Evolutionary conservation across 2,329 filamentous ascomycete species (phyloP).

Genomic region (Endothia cerciana): DNA sequence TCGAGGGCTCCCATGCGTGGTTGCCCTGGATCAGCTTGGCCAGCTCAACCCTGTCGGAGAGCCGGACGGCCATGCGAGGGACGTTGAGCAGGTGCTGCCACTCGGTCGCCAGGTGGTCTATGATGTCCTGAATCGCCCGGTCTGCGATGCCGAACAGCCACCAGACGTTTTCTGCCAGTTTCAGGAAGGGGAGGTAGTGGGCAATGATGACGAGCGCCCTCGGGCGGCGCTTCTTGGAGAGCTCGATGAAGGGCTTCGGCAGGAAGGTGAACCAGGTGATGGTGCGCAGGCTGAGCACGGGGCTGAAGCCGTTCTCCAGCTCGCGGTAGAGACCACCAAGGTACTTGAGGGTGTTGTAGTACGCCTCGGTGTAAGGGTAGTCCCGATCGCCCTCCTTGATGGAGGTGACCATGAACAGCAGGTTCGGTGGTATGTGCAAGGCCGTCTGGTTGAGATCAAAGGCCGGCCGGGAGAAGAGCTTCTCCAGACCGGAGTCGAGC

Average conservation of each 20-base stretch:
- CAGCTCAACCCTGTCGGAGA: slow-evolving; percentile 41
- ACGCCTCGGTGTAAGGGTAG: slow-evolving; percentile 42
- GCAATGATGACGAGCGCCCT: slow-evolving; percentile 57
- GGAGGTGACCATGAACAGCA: slow-evolving; percentile 54
- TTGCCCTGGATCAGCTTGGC: slow-evolving; percentile 50
- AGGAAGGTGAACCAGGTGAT: slow-evolving; percentile 59
- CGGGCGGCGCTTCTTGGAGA: slow-evolving; percentile 47
- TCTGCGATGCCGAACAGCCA: slow-evolving; percentile 54
- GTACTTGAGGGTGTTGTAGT: slow-evolving; percentile 52
- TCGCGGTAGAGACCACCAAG: slow-evolving; percentile 57
- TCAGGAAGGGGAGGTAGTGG: slow-evolving; percentile 56
- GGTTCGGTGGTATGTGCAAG: slow-evolving; percentile 48
- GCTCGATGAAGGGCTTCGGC: slow-evolving; percentile 47
- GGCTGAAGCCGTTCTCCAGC: slow-evolving; percentile 48
- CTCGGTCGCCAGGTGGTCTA: slow-evolving; percentile 42
- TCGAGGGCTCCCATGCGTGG: slow-evolving; percentile 44
- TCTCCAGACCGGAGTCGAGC: slow-evolving; percentile 47
- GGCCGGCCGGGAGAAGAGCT: slow-evolving; percentile 53
- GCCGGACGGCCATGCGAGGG: slow-evolving; percentile 44
- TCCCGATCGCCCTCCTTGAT: slow-evolving; percentile 50
- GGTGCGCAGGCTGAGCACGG: slow-evolving; percentile 52
- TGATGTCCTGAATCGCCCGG: slow-evolving; percentile 51
- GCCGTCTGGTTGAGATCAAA: slow-evolving; percentile 50
- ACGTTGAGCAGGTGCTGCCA: slow-evolving; percentile 48
- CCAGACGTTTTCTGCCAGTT: slow-evolving; percentile 47